A percentile compares a stretch with the other conserved stretches of the same genome.
phyloP scores from a whole-genome alignment of 2,329 filamentous ascomycete genomes.

The Zymoseptoria crescenta region DNA sequence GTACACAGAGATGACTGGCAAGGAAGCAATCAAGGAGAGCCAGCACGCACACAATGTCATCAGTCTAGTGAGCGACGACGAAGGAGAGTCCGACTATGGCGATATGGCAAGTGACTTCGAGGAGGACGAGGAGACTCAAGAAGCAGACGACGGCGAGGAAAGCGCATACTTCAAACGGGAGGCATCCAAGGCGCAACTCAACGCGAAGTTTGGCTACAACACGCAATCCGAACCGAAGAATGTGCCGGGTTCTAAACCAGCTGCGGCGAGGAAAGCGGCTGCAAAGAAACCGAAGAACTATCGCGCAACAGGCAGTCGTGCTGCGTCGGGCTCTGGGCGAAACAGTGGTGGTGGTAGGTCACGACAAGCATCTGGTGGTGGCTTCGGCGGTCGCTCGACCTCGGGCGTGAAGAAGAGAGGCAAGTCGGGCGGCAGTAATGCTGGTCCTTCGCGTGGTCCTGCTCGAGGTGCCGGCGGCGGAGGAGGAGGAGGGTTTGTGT shows the following conservation, averaged over 20 bases:
- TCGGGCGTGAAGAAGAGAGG: conserved; percentile 1
- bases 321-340: neutral
- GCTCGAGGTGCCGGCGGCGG: neutral
- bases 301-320: conserved; percentile 1
- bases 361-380: conserved; percentile 4
- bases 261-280: conserved; percentile 2
- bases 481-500: neutral
- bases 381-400: neutral
- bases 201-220: conserved; percentile 14
- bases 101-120: conserved; percentile 32
- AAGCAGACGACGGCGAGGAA: conserved; percentile 13
- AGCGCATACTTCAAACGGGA: conserved; percentile 22
- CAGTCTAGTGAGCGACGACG: conserved; percentile 38
- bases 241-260: neutral
- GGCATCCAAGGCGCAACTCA: conserved; percentile 14
- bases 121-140: conserved; percentile 13
- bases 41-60: conserved; percentile 45
- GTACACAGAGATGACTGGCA: conserved; percentile 35
- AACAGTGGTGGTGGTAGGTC: neutral
- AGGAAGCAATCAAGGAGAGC: conserved; percentile 27
- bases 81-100: conserved; percentile 32
- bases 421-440: neutral
- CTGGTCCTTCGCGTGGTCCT: neutral
- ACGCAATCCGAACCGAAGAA: conserved; percentile 11
- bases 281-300: conserved; percentile 4